Base-by-base conservation (phyloP, 2,329 filamentous ascomycete genomes). In the Beauveria sp. region DNA sequence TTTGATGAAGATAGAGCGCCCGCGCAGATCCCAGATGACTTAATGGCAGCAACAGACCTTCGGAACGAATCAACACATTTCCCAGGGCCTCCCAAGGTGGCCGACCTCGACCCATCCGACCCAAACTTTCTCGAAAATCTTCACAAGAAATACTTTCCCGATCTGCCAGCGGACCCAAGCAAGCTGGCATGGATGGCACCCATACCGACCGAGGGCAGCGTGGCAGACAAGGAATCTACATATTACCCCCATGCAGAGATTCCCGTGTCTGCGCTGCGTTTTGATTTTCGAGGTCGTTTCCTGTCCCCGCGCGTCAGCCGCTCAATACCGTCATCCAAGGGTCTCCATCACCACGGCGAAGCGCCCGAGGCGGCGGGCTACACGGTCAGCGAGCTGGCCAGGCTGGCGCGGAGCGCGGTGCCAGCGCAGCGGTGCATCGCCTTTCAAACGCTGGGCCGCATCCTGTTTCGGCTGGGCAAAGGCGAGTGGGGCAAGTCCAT, bases 291-390 rank as follows among this genome's bases (percentile, higher is more conserved):
- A 55, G 94, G 93, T 64, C 81, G 82, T 0, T 80, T 99, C 3
- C 80, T 99, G 14, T 85, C 93, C 0, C 94, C 94, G 0, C 81
- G 85, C 54, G 82, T 85, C 40, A 86, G 91, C 28, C 82, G 92
- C 60, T 79, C 83, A 2, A 86, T 97, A 28, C 90, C 93, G 5
- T 84, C 85, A 1, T 87, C 85, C 14, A 84, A 88, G 63, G 94
- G 94, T 0, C 81, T 99, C 16, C 94, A 99, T 73, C 93, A 99
- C 73, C 94, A 99, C 72, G 92, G 89, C 64, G 86, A 92, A 62
- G 92, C 93, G 1, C 94, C 94, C 18, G 91, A 96, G 73, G 91
- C 92, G 1, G 94, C 94, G 0, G 94, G 94, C 0, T 99, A 99
- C 74, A 97, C 94, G 0, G 84, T 99, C 34, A 85, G 86, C 0